Evolutionary conservation across 257 asterid species (phyloP), one percentile per base, ranked within the genome.

Genomic region (Cruciata laevipes): DNA sequence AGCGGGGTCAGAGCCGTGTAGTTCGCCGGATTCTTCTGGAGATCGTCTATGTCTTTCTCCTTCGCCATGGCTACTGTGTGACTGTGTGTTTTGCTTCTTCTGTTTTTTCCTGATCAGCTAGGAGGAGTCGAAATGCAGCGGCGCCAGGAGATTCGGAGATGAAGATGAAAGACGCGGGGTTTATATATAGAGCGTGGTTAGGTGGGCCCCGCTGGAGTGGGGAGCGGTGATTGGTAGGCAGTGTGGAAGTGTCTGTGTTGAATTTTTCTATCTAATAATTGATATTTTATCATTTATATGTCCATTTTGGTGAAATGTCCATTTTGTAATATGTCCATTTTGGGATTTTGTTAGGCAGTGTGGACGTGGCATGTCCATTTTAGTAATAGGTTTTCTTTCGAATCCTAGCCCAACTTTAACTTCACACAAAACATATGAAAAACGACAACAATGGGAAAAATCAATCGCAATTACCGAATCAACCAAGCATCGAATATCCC

Each of bases 1-100:
- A 93, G 86, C 24, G 98, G 98, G 38, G 97, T 90, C 57, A 93
- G 67, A 3, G 96, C 82, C 3, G 90, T 77, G 78, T 88, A 90
- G 78, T 93, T 93, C 0, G 96, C 97, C 27, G 74, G 61, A 71
- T 87, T 90, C 81, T 90, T 90, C 3, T 97, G 96, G 14, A 93
- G 89, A 76, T 93, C 87, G 42, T 93, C 98, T 6, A 93, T 90
- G 74, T 90, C 97, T 74, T 76, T 81, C 82, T 93, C 89, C 66
- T 14, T 71, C 31, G 18, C 62, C 31, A 57, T 24, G 23, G 20
- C 7, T 17, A 63, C 16, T 40, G 55, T 12, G 68, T 37, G 68
- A 9, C 33, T 38, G 68, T 13, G 68, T 13, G 24, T 17, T 6
- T 10, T 13, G 24, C 8, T 6, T 10, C 20, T 27, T 14, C 2